A percentile compares a stretch with the other conserved stretches of the same genome.
Evolutionary conservation across 441 rosid species (phyloP).

Genomic region (Croton setiger): DNA sequence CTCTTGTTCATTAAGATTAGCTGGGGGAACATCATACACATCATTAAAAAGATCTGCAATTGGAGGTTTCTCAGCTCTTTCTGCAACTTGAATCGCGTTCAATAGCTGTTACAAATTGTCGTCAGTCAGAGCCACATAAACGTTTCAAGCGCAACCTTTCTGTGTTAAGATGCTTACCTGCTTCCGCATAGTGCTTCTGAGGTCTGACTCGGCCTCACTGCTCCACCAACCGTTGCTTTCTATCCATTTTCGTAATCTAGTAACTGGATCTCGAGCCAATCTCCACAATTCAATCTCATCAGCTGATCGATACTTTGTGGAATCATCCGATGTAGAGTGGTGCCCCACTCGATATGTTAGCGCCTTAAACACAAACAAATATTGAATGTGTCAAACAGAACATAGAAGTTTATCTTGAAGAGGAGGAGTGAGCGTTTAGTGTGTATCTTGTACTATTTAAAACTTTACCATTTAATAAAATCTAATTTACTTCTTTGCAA

Average conservation of each 20-base stretch:
- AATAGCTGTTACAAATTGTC: slow-evolving; percentile 43
- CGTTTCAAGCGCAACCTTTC: not conserved
- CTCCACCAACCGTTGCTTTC: slow-evolving; percentile 79
- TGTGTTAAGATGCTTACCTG: slow-evolving; percentile 43
- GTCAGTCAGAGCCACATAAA: not conserved
- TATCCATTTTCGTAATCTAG: slow-evolving; percentile 69
- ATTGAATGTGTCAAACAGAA: not conserved
- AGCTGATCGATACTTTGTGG: slow-evolving; percentile 73
- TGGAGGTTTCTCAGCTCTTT: slow-evolving; percentile 61
- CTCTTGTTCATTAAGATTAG: slow-evolving; percentile 70
- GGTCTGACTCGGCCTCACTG: slow-evolving; percentile 50
- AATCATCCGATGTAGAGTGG: slow-evolving; percentile 95
- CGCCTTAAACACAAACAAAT: slow-evolving; percentile 38
- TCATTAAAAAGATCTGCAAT: slow-evolving; percentile 60
- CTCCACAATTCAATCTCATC: slow-evolving; percentile 79
- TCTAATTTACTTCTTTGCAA: too few species aligned
- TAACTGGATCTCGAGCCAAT: slow-evolving; percentile 52
- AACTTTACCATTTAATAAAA: too few species aligned
- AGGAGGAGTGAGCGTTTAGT: too few species aligned
- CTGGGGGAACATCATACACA: slow-evolving; percentile 61
- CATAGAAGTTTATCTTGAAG: too few species aligned
- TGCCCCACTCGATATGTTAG: slow-evolving; percentile 82
- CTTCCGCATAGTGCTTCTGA: slow-evolving; percentile 51
- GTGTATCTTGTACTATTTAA: too few species aligned
- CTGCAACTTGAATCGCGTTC: slow-evolving; percentile 67